Conservation (phyloP, 805 yeast genomes). For the Barnettozyma sp. region DNA sequence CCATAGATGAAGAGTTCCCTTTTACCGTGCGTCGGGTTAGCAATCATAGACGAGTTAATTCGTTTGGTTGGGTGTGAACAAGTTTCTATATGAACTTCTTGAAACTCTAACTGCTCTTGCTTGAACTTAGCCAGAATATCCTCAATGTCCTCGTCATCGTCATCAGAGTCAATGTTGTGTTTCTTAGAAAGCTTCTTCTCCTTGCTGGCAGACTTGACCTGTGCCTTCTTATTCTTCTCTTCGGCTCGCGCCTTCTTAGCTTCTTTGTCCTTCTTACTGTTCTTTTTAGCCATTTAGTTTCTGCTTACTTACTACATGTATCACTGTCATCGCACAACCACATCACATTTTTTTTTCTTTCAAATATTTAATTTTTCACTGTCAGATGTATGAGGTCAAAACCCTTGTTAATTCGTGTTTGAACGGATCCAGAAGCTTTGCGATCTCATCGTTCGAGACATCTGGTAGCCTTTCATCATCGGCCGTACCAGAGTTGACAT, state of each 20-base stretch:
- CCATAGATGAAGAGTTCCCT: conserved; percentile 82
- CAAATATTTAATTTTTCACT: background rate
- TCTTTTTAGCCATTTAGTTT: conserved; percentile 72
- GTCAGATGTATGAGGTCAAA: background rate
- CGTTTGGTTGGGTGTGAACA: conserved; percentile 60
- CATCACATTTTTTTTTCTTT: background rate
- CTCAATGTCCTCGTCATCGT: conserved; percentile 83
- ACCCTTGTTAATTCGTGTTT: background rate
- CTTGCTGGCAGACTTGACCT: conserved; percentile 65
- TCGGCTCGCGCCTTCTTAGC: conserved; percentile 87
- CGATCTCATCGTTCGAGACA: conserved; percentile 1
- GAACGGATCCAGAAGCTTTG: background rate
- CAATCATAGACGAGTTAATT: conserved; percentile 66
- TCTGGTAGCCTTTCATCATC: background rate
- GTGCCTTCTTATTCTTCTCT: conserved; percentile 71
- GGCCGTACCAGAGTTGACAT: conserved; percentile 38
- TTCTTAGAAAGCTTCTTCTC: conserved; percentile 70
- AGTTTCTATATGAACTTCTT: conserved; percentile 56
- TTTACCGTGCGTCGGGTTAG: conserved; percentile 69
- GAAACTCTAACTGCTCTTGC: conserved; percentile 70
- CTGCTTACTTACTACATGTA: too few relatives aligned
- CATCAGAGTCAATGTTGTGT: conserved; percentile 72
- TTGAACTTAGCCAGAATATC: conserved; percentile 72
- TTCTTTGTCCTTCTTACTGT: conserved; percentile 77
- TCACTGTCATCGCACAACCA: too few relatives aligned